Evolutionary conservation across 1,139 yeast species (phyloP).

Genomic region (Geotrichum reessii): DNA sequence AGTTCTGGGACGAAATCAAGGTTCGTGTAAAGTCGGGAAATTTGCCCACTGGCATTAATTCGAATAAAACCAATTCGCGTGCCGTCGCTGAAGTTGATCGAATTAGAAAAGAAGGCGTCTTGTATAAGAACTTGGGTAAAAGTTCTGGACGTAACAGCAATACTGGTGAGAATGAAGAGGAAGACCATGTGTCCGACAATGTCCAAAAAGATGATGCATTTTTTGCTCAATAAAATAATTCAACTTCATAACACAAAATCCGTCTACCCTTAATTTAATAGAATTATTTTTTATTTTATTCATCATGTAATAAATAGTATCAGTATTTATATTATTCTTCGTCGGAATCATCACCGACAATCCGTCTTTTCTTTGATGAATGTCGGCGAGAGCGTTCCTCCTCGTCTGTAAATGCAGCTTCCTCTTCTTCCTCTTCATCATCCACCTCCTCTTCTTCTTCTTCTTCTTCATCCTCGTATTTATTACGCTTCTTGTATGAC

Average conservation of each 20-base stretch:
- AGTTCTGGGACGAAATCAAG: conserved; percentile 25
- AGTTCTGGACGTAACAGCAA: conserved; percentile 9
- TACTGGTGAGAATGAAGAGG: background rate
- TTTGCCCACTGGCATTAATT: conserved; percentile 24
- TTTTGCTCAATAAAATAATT: conserved; percentile 10
- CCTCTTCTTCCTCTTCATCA: conserved; percentile 32
- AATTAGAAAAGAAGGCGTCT: conserved; percentile 10
- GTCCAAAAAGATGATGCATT: conserved; percentile 18
- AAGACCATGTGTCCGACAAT: conserved; percentile 6
- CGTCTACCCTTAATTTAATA: background rate
- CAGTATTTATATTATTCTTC: conserved; percentile 40
- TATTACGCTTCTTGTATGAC: conserved; percentile 37
- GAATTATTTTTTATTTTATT: background rate
- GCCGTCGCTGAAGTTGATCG: conserved; percentile 20
- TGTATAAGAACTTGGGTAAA: conserved; percentile 2
- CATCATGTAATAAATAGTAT: background rate
- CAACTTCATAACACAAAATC: background rate
- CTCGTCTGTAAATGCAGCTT: conserved; percentile 30
- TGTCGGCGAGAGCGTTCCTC: conserved; percentile 12
- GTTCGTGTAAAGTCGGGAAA: conserved; percentile 25
- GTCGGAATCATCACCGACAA: conserved; percentile 57
- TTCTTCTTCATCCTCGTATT: conserved; percentile 32
- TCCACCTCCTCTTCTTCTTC: conserved; percentile 37
- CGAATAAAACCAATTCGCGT: conserved; percentile 19
- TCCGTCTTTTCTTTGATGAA: conserved; percentile 29